Percentiles rank a stretch among this genome's conserved stretches.
Conservation (phyloP, 2,329 filamentous ascomycete species). For the Aspergillus hortae region DNA sequence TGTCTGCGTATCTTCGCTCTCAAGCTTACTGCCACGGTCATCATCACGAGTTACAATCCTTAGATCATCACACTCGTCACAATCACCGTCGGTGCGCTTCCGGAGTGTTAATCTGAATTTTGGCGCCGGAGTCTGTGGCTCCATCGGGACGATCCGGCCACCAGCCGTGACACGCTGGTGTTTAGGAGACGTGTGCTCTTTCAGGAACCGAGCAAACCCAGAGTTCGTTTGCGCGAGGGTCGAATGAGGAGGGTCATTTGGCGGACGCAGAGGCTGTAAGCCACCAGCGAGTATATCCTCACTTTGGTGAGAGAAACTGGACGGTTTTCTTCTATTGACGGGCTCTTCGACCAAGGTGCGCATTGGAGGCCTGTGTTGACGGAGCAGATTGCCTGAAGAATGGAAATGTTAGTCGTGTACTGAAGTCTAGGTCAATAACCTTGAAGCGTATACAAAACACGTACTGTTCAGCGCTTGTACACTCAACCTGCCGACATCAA, state of each 20-base stretch:
- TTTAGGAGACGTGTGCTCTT: constrained; percentile 46
- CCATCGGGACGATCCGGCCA: constrained; percentile 48
- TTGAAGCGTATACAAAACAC: constrained; percentile 6
- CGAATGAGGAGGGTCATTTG: constrained; percentile 31
- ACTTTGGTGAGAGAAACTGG: constrained; percentile 19
- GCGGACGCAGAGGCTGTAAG: constrained; percentile 26
- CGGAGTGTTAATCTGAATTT: constrained; percentile 29
- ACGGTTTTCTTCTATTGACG: constrained; percentile 21
- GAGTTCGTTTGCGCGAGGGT: constrained; percentile 32
- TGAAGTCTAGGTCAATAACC: background rate
- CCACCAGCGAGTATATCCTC: constrained; percentile 8
- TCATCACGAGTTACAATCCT: background rate
- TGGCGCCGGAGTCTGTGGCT: constrained; percentile 30
- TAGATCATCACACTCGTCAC: background rate
- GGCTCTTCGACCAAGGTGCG: constrained; percentile 25
- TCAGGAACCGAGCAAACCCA: constrained; percentile 46
- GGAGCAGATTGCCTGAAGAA: constrained; percentile 21
- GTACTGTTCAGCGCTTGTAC: constrained; percentile 30
- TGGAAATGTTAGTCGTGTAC: background rate
- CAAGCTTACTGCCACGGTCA: background rate
- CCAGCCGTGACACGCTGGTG: constrained; percentile 49
- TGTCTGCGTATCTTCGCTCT: background rate
- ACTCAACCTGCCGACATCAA: constrained; percentile 24
- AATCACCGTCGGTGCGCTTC: constrained; percentile 9
- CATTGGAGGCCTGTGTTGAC: constrained; percentile 16